Base-by-base conservation (phyloP, 805 yeast genomes). In the Babjeviella inositovora region DNA sequence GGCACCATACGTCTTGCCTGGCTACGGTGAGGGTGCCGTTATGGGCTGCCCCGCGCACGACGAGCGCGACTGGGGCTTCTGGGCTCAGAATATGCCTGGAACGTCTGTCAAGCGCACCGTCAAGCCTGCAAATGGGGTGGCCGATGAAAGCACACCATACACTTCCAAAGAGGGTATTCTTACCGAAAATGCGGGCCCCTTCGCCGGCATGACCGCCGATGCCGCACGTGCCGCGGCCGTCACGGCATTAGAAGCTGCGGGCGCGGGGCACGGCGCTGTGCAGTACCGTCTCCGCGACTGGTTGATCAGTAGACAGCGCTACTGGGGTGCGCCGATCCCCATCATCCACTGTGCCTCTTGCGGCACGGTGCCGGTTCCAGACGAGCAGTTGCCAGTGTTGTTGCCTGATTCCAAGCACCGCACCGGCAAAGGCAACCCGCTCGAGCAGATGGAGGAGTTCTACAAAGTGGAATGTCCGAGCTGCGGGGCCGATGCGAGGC, bases 1-100 rank as follows among this genome's bases (percentile, higher is more conserved):
- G 3, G 95, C 97, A 0, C 93, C 95, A 0, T 90, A 85, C 44
- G 97, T 87, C 1, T 42, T 87, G 17, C 70, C 77, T 4, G 51
- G 63, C 4, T 87, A 87, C 40, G 96, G 96, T 1, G 69, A 69
- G 27, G 94, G 95, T 18, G 93, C 94, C 1, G 97, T 87, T 1
- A 87, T 90, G 97, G 98, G 98, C 2, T 81, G 92, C 37, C 98
- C 98, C 2, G 94, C 77, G 0, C 96, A 85, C 44, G 97, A 90
- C 45, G 53, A 56, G 21, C 61, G 97, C 30, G 98, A 90, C 39
- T 67, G 41, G 35, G 79, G 59, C 6, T 87, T 90, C 40, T 87
- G 96, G 95, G 35, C 41, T 3, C 38, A 50, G 20, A 79, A 79
- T 39, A 57, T 54, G 37, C 74, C 76, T 0, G 38, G 41, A 1